phyloP scores from a whole-genome alignment of 768 basidiomycete species.

The Rhodotorula paludigena region DNA sequence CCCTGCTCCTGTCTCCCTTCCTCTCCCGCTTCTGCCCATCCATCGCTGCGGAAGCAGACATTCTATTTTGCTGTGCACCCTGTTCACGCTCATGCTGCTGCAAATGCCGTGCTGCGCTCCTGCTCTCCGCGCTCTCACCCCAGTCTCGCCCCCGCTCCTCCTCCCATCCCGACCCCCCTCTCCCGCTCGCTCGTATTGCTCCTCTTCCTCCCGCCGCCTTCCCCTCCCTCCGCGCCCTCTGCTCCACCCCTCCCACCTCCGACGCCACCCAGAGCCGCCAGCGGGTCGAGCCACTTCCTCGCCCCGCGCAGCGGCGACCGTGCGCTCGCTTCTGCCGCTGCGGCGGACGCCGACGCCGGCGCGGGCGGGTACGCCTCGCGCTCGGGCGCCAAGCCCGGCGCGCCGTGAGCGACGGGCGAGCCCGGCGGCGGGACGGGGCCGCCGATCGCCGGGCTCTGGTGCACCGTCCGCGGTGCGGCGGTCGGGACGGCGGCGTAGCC shows the following conservation, averaged over 20 bases:
- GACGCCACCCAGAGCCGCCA: background rate
- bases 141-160: background rate
- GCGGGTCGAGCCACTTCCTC: background rate
- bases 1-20: too few relatives aligned
- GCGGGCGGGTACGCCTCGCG: slow-evolving; percentile 4
- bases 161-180: slow-evolving; percentile 5
- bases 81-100: too few relatives aligned
- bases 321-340: background rate
- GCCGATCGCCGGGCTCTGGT: background rate
- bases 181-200: slow-evolving; percentile 37
- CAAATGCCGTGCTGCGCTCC: too few relatives aligned
- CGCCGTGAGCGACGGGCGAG: background rate
- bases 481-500: slow-evolving; percentile 5
- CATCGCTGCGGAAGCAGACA: too few relatives aligned
- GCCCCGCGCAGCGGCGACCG: background rate
- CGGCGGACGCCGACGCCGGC: background rate
- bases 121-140: too few relatives aligned
- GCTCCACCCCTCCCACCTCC: slow-evolving; percentile 1
- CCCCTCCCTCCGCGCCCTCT: background rate
- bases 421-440: background rate
- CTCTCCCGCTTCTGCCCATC: too few relatives aligned
- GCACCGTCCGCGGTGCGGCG: background rate
- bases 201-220: slow-evolving; percentile 20
- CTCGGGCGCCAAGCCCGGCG: background rate
- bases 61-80: too few relatives aligned